Evolutionary conservation across 345 rosid genomes (phyloP).

Genomic region (Cardamine chenopodiifolia): DNA sequence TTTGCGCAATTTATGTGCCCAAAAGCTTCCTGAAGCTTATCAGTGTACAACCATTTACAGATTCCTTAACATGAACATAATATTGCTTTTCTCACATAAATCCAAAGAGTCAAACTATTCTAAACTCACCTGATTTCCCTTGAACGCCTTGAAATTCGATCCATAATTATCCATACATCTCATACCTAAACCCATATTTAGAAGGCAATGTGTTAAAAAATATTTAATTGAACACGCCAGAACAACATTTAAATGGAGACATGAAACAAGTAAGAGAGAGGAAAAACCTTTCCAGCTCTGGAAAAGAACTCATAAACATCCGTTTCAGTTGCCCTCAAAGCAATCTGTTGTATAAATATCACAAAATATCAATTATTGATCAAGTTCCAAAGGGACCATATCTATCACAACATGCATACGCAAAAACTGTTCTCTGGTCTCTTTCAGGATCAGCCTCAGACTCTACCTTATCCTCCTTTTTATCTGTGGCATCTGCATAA

Average conservation of each 20-base stretch:
- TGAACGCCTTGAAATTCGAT: conserved; percentile 94
- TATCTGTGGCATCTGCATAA: conserved; percentile 71
- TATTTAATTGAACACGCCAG: neutral
- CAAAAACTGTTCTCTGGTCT: conserved; percentile 98
- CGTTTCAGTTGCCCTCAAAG: conserved; percentile 92
- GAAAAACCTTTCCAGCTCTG: conserved; percentile 93
- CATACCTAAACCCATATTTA: conserved; percentile 65
- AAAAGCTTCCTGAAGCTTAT: conserved; percentile 15
- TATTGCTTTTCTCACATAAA: neutral
- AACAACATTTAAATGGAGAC: conserved; percentile 26
- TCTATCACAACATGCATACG: conserved; percentile 47
- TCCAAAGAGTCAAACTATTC: neutral
- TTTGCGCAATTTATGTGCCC: neutral
- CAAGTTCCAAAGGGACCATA: conserved; percentile 9
- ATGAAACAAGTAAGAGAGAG: conserved; percentile 16
- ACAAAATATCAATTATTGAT: neutral
- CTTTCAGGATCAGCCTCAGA: conserved; percentile 98
- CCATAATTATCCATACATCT: conserved; percentile 97
- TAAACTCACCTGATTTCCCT: conserved; percentile 86
- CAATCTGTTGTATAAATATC: conserved; percentile 54
- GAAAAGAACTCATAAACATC: conserved; percentile 94
- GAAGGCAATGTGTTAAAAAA: neutral
- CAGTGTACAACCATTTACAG: neutral
- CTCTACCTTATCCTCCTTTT: conserved; percentile 74
- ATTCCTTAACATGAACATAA: neutral